Percentiles rank a stretch among this genome's conserved stretches.
These are phyloP conservation scores for Lentinus brumalis DNA, from an alignment of 768 basidiomycete genomes.

Conservation along the genomic window DNA sequence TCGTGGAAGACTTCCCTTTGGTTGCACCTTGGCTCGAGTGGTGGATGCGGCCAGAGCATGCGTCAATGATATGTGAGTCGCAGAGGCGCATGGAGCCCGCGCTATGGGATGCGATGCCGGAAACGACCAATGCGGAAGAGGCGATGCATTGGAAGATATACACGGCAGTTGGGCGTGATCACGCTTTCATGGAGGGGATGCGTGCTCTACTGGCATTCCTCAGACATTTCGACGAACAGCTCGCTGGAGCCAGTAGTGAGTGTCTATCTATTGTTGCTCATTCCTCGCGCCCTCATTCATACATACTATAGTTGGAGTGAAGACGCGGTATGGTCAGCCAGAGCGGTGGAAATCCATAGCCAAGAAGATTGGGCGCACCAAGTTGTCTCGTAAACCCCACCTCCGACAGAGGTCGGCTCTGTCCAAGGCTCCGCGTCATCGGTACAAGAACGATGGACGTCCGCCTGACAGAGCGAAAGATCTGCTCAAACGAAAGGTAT, in stretches of 20 bases:
- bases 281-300: no score
- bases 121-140: slow-evolving; percentile 40
- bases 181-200: slow-evolving; percentile 22
- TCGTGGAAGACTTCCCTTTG: slow-evolving; percentile 28
- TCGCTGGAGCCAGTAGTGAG: slow-evolving; percentile 21
- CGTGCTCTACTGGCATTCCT: slow-evolving; percentile 21
- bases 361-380: slow-evolving; percentile 24
- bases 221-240: slow-evolving; percentile 12
- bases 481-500: not conserved
- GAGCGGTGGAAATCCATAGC: slow-evolving; percentile 31
- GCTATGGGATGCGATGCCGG: slow-evolving; percentile 37
- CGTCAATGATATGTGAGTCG: slow-evolving; percentile 34
- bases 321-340: slow-evolving; percentile 27
- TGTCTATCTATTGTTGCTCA: no score
- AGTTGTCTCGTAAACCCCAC: slow-evolving; percentile 19
- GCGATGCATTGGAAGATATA: slow-evolving; percentile 39
- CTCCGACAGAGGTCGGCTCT: not conserved
- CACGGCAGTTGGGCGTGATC: slow-evolving; percentile 24
- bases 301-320: slow-evolving; percentile 22
- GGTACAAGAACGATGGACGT: slow-evolving; percentile 31
- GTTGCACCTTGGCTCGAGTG: slow-evolving; percentile 34
- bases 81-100: slow-evolving; percentile 31
- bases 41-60: slow-evolving; percentile 34
- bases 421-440: not conserved
- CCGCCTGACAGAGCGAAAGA: slow-evolving; percentile 18